These are phyloP conservation scores for Quercus phellos DNA, from an alignment of 331 rosid species.

Conservation along the genomic window DNA sequence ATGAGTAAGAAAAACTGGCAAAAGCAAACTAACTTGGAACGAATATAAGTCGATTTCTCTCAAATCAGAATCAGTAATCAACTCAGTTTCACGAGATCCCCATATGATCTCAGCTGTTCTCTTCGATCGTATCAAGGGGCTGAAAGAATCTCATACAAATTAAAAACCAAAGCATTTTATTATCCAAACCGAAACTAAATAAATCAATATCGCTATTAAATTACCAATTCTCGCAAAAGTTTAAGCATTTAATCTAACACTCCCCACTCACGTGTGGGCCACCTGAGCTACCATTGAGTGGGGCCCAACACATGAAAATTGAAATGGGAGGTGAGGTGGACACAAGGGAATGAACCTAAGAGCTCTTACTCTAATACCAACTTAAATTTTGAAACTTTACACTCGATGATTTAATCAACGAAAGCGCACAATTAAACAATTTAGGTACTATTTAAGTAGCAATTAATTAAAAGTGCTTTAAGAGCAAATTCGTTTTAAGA, in stretches of 20 bases:
- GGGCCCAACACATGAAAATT: too few relatives aligned
- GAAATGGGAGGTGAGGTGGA: too few relatives aligned
- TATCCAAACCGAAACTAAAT: too few relatives aligned
- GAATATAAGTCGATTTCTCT: conserved; percentile 92
- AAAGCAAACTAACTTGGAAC: conserved; percentile 59
- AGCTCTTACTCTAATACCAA: too few relatives aligned
- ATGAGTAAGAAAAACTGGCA: neutral
- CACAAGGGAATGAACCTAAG: too few relatives aligned
- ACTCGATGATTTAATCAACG: neutral
- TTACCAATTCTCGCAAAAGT: too few relatives aligned
- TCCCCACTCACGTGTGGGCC: too few relatives aligned
- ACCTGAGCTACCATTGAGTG: too few relatives aligned
- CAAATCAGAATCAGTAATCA: conserved; percentile 54
- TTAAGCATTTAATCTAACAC: too few relatives aligned
- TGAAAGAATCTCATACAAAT: conserved; percentile 15
- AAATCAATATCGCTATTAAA: too few relatives aligned
- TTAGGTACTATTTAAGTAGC: neutral
- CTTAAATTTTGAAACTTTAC: too few relatives aligned
- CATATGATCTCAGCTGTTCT: conserved; percentile 90
- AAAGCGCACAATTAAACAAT: neutral
- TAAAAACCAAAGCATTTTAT: neutral
- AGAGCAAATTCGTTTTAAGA: neutral
- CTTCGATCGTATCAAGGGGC: conserved; percentile 77
- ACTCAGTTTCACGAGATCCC: conserved; percentile 49
- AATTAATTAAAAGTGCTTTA: neutral